phyloP scores from a whole-genome alignment of 768 basidiomycete genomes.

The Boletus subparvulus region DNA sequence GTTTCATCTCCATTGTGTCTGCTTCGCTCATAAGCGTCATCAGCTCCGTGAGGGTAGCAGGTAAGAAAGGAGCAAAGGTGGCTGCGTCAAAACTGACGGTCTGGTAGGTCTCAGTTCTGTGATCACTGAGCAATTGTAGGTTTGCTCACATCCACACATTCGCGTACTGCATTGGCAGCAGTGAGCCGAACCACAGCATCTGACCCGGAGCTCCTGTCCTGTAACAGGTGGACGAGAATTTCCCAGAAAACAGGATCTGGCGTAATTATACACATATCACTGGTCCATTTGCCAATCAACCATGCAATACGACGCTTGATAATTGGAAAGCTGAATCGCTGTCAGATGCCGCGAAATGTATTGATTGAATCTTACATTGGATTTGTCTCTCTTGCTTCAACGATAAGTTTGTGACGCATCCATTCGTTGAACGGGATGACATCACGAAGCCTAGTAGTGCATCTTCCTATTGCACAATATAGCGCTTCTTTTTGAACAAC shows the following conservation, averaged over 20 bases:
- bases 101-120: slow-evolving; percentile 37
- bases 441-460: slow-evolving; percentile 59
- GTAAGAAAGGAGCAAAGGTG: slow-evolving; percentile 69
- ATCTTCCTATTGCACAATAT: slow-evolving; percentile 88
- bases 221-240: slow-evolving; percentile 72
- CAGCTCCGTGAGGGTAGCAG: slow-evolving; percentile 58
- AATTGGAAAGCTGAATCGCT: slow-evolving; percentile 68
- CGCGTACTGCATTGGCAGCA: slow-evolving; percentile 73
- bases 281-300: slow-evolving; percentile 88
- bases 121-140: not conserved
- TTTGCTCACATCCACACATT: slow-evolving; percentile 78
- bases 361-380: slow-evolving; percentile 45
- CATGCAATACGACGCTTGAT: slow-evolving; percentile 95
- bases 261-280: slow-evolving; percentile 59
- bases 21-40: slow-evolving; percentile 70
- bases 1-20: slow-evolving; percentile 75
- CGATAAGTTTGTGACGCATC: slow-evolving; percentile 57
- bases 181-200: slow-evolving; percentile 87
- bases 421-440: slow-evolving; percentile 69
- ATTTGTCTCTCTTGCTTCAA: slow-evolving; percentile 60
- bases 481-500: slow-evolving; percentile 82
- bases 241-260: slow-evolving; percentile 75
- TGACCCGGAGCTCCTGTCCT: slow-evolving; percentile 64
- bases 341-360: slow-evolving; percentile 6
- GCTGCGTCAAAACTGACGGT: slow-evolving; percentile 60